A percentile compares a stretch with the other conserved stretches of the same genome.
phyloP scores from a whole-genome alignment of 306 rosid species.

The Inga laurina region DNA sequence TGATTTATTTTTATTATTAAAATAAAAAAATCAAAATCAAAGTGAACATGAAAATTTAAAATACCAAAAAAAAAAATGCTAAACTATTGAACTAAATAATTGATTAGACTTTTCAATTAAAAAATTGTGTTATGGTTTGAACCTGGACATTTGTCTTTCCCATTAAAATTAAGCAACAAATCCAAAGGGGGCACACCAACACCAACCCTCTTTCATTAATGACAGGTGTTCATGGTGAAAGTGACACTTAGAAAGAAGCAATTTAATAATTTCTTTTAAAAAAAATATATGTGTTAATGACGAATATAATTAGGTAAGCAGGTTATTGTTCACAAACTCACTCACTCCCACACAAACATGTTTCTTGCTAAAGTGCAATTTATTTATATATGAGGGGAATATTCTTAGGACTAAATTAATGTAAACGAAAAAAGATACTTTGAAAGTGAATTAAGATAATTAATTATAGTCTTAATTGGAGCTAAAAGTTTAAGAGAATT shows the following conservation, averaged over 20 bases:
- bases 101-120: neutral
- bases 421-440: neutral
- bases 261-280: neutral
- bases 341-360: neutral
- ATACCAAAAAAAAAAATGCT: neutral
- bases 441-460: neutral
- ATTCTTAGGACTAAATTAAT: neutral
- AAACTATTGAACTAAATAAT: neutral
- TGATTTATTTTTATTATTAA: neutral
- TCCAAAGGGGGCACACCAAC: conserved; percentile 11
- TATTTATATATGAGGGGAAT: neutral
- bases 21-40: neutral
- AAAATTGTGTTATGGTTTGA: neutral
- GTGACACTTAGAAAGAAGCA: conserved; percentile 15
- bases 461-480: conserved; percentile 20
- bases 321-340: neutral
- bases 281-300: neutral
- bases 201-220: neutral
- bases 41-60: neutral
- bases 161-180: conserved; percentile 26
- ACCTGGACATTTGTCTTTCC: neutral
- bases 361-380: neutral
- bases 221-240: conserved; percentile 13
- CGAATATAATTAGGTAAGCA: conserved; percentile 21
- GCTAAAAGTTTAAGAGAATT: conserved; percentile 9